phyloP scores from a whole-genome alignment of 768 basidiomycete genomes.

The Amanita fuliginea region DNA sequence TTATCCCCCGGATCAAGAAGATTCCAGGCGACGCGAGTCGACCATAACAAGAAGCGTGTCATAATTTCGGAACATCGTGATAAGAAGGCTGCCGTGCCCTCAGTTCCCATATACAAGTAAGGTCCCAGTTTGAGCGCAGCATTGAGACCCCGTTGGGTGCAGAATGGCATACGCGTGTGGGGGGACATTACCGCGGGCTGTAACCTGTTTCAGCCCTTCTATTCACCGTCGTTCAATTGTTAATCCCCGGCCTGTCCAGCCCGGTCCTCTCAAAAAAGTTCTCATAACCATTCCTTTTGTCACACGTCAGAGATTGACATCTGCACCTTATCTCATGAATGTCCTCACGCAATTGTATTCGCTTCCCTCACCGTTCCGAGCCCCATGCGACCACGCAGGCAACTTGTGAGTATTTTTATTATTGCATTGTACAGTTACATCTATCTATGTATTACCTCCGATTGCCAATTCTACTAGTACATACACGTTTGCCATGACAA shows the following conservation, averaged over 20 bases:
- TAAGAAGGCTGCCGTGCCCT: conserved; percentile 89
- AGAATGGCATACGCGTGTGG: conserved; percentile 90
- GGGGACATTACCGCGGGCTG: conserved; percentile 75
- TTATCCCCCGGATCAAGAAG: conserved; percentile 55
- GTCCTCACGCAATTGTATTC: not conserved
- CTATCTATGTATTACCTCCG: conserved; percentile 10
- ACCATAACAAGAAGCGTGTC: conserved; percentile 76
- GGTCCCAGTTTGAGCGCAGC: conserved; percentile 79
- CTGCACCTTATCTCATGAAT: not conserved
- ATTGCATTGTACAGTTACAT: not conserved
- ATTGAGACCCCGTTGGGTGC: conserved; percentile 74
- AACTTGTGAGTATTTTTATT: not conserved
- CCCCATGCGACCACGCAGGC: not conserved
- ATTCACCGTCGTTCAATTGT: not conserved
- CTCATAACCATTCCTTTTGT: conserved; percentile 1
- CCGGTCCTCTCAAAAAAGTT: conserved; percentile 4
- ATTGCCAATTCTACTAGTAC: conserved; percentile 50
- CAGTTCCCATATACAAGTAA: conserved; percentile 90
- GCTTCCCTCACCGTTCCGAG: not conserved
- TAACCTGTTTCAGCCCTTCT: conserved; percentile 13
- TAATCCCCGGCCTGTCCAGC: not conserved
- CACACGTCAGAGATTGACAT: not conserved
- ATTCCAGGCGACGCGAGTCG: conserved; percentile 73
- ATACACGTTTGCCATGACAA: conserved; percentile 67
- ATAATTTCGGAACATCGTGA: conserved; percentile 95